These are phyloP conservation scores for Sphagnum tenellum DNA, from an alignment of 225 moss, liverwort and hornwort species.

Conservation along the genomic window DNA sequence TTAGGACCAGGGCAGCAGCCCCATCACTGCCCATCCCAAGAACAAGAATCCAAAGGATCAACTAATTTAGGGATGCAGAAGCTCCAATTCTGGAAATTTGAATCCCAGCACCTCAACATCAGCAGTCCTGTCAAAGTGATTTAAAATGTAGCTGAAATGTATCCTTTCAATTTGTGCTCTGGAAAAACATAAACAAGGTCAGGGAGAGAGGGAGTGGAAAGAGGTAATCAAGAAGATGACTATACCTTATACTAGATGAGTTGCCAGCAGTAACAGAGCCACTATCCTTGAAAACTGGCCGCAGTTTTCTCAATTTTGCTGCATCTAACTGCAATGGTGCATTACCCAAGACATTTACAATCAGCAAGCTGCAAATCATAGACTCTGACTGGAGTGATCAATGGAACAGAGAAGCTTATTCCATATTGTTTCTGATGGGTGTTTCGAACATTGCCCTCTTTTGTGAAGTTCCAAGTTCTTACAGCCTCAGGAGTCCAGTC, in stretches of 20 bases:
- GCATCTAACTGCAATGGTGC: conserved; percentile 65
- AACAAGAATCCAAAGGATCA: conserved; percentile 3
- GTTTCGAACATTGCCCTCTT: too few relatives aligned
- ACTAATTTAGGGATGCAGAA: too few relatives aligned
- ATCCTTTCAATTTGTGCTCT: too few relatives aligned
- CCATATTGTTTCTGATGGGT: too few relatives aligned
- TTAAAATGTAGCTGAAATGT: too few relatives aligned
- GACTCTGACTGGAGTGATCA: neutral
- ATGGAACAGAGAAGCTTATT: too few relatives aligned
- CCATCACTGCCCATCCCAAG: conserved; percentile 68
- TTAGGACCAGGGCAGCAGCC: conserved; percentile 89
- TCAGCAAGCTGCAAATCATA: conserved; percentile 2
- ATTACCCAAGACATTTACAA: conserved; percentile 6
- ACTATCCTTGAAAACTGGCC: conserved; percentile 87
- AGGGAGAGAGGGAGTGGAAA: neutral
- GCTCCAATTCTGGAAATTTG: too few relatives aligned
- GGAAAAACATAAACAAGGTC: too few relatives aligned
- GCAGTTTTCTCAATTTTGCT: conserved; percentile 81
- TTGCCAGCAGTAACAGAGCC: conserved; percentile 95
- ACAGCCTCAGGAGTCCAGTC: too few relatives aligned
- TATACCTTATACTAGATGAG: conserved; percentile 82
- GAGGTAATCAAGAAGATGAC: neutral
- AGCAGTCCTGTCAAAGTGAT: too few relatives aligned
- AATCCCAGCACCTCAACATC: too few relatives aligned
- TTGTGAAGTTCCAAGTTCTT: too few relatives aligned